Evolutionary conservation across 140 eudicot genomes (phyloP), one percentile per base, ranked within the genome.

Genomic region (Anethum foeniculum): DNA sequence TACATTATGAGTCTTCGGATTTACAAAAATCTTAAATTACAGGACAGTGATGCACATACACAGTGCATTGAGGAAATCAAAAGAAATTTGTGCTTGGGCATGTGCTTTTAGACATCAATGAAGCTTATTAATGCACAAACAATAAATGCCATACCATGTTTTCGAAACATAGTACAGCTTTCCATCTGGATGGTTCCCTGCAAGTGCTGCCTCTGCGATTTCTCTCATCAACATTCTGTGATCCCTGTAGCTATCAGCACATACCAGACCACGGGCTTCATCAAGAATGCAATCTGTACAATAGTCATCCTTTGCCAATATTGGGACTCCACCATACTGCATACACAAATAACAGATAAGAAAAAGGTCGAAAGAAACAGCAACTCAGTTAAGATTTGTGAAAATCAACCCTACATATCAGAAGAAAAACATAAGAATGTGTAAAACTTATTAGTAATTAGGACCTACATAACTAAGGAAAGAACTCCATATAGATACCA

Each of bases 191-290:
- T 75, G 83, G 51, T 79, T 87, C 77, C 99, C 97, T 30, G 99
- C 81, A 85, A 95, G 97, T 81, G 97, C 97, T 71, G 90, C 92
- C 82, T 95, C 99, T 52, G 97, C 99, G 80, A 88, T 85, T 82
- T 91, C 97, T 83, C 88, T 92, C 97, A 95, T 92, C 77, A 43
- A 75, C 54, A 83, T 85, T 60, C 97, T 86, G 65, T 85, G 83
- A 86, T 95, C 97, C 84, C 92, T 87, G 54, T 89, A 95, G 82
- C 88, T 92, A 87, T 89, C 88, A 69, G 99, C 97, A 78, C 87
- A 89, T 27, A 88, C 95, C 80, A 81, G 85, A n/a, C 85, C 86
- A 18, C 84, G 88, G 80, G 96, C 97, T 71, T 83, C 81, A 80
- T 91, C 96, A 79, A 75, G 36, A 71, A 95, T 87, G 87, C 99